Evolutionary conservation across 805 yeast genomes (phyloP).

Genomic region (Metschnikowia santaceciliae): DNA sequence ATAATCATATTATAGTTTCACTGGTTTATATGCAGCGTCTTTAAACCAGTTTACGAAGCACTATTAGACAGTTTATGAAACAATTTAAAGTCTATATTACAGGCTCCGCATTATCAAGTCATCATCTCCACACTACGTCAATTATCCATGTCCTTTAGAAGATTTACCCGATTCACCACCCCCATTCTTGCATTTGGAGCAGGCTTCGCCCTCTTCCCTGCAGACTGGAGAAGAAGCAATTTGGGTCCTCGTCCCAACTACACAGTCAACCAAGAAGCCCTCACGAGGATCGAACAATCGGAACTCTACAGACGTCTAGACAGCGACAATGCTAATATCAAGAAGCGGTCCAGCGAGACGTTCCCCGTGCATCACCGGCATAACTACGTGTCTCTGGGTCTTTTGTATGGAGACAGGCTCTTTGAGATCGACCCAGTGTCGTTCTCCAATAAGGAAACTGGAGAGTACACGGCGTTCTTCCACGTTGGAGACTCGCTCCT

Average conservation of each 20-base stretch:
- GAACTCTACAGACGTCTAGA: slow-evolving; percentile 11
- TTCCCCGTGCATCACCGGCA: slow-evolving; percentile 56
- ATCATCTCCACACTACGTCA: no score
- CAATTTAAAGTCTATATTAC: no score
- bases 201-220: slow-evolving; percentile 17
- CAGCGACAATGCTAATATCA: slow-evolving; percentile 3
- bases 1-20: no score
- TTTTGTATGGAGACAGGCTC: slow-evolving; percentile 62
- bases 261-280: slow-evolving; percentile 21
- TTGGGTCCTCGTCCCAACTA: slow-evolving; percentile 14
- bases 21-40: no score
- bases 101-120: no score
- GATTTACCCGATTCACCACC: slow-evolving; percentile 11
- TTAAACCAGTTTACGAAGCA: no score
- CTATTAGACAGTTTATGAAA: no score
- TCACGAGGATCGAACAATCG: slow-evolving; percentile 36
- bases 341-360: slow-evolving; percentile 14
- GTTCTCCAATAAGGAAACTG: slow-evolving; percentile 47
- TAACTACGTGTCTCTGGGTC: slow-evolving; percentile 69
- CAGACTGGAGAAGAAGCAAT: slow-evolving; percentile 16
- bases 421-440: slow-evolving; percentile 75
- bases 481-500: slow-evolving; percentile 65
- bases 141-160: slow-evolving; percentile 4
- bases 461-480: slow-evolving; percentile 59
- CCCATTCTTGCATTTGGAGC: slow-evolving; percentile 18